Base-by-base conservation (phyloP, 805 yeast species). In the Spathaspora sp. region DNA sequence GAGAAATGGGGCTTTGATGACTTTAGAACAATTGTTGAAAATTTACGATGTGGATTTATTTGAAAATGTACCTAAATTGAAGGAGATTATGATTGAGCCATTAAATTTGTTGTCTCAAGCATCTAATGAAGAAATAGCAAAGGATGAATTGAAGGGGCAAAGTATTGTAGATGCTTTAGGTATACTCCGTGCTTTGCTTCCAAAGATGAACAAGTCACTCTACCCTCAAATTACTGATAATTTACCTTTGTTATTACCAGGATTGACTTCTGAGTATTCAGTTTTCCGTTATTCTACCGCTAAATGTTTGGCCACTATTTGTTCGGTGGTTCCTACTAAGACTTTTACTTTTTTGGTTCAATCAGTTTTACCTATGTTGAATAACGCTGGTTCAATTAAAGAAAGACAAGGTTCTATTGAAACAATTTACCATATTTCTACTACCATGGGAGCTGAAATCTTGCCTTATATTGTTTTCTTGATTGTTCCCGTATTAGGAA, bases 321-420 rank as follows among this genome's bases (percentile, higher is more conserved):
- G 96, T 54, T 78, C 82, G 11, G 81, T 81, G 1, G 71, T 83
- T 42, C 90, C 96, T 2, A 76, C 87, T 0, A 70, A 73, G 29
- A 89, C 90, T 0, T 86, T 94, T 68, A 86, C 96, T 7, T 83
- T 82, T 54, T 73, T 93, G 52, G 92, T 94, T n/a, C 83, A 85
- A 57, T 73, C 79, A 7, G 77, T 93, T 1, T 70, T 96, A 42
- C 97, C 97, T 1, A 76, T 89, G 78, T 71, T 92, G 63, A 83
- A 83, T 57, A 89, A 87, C 66, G 88, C 94, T 0, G 82, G 87
- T 14, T 81, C 80, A 31, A 70, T 85, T 8, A 77, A 72, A 23
- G 86, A 85, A 54, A 81, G 99, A 55, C 97, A 93, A 71, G 99
- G 99, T 62, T 91, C 96, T 6, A 87, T 90, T 51, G 99, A 94